Conservation (phyloP, 148 eudicot genomes). For the Euryodendron excelsum region DNA sequence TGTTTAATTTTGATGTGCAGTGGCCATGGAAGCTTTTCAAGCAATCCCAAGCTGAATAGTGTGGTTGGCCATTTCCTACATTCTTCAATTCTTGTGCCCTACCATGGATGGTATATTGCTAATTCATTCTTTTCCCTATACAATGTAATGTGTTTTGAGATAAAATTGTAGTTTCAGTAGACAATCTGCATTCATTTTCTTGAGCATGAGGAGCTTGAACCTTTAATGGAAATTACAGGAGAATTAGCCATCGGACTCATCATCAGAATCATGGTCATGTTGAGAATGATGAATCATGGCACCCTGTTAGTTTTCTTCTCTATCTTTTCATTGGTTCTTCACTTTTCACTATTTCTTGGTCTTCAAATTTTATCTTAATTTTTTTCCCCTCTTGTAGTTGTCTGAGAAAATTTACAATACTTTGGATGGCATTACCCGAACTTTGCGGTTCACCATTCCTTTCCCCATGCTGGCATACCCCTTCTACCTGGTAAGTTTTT, state of each 20-base stretch:
- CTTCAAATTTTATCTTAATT: background rate
- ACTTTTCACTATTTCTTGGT: background rate
- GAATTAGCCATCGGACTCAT: slow-evolving; percentile 61
- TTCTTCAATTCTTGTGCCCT: slow-evolving; percentile 34
- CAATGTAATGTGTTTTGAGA: background rate
- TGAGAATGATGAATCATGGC: slow-evolving; percentile 59
- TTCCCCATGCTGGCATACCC: slow-evolving; percentile 55
- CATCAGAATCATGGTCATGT: slow-evolving; percentile 59
- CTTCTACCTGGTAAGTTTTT: slow-evolving; percentile 41
- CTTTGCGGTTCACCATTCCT: slow-evolving; percentile 38
- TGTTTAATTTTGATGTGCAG: slow-evolving; percentile 16
- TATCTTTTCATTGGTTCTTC: background rate
- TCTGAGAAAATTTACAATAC: slow-evolving; percentile 41
- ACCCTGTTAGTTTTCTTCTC: slow-evolving; percentile 31
- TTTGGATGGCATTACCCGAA: slow-evolving; percentile 31
- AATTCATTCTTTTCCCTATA: background rate
- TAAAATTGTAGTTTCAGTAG: background rate
- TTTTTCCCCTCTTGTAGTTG: slow-evolving; percentile 24
- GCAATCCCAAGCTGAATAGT: slow-evolving; percentile 25
- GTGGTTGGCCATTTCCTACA: slow-evolving; percentile 31
- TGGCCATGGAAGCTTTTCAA: slow-evolving; percentile 34
- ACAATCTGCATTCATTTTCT: background rate
- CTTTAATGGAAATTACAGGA: slow-evolving; percentile 26
- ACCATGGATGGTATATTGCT: slow-evolving; percentile 30
- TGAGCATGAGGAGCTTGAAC: background rate